Evolutionary conservation across 169 alveolate species (phyloP), one percentile per base, ranked within the genome.

Genomic region (Plasmodium fragile): DNA sequence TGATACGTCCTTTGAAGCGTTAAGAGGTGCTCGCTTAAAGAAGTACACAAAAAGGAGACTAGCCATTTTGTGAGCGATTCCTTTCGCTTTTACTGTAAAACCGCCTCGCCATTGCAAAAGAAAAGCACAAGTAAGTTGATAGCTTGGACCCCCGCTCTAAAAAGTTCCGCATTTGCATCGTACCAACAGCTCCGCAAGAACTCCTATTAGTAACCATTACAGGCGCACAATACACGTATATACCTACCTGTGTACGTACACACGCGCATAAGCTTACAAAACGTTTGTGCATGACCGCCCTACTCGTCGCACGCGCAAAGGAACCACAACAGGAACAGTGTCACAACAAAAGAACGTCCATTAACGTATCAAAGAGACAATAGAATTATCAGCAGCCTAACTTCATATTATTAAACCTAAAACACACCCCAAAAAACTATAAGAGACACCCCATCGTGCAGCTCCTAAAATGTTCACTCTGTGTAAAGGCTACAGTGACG

Each of bases 401-500:
- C 16, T 49, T 49, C 1, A 49, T 49, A 11, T 1, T 13, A 7
- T 11, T 49, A 49, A 49, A 49, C 59, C 0, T 49, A 49, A 49
- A 49, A 49, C 59, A 13, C 59, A 49, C 6, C 22, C 25, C 18
- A 49, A 2, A 13, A 49, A 49, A 49, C 22, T 49, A 49, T 49
- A 65, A 65, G 75, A 65, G 75, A 65, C n/a, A 65, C 13, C 30
- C 13, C 52, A 79, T 8, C 34, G 18, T 3, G 59, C 34, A 25
- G n/a, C 30, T 16, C 53, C 36, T 32, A 87, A 34, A 65, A 87
- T 87, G 93, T 87, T 87, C 53, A 87, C 93, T 4, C 53, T 87
- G 4, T 87, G 93, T 25, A 87, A 87, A 59, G 93, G 93, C 4
- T 87, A 87, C 73, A 87, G 93, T 87, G 93, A 87, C 34, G 93